Base-by-base conservation (phyloP, 2,329 filamentous ascomycete genomes). In the Pseudopithomyces maydicus region DNA sequence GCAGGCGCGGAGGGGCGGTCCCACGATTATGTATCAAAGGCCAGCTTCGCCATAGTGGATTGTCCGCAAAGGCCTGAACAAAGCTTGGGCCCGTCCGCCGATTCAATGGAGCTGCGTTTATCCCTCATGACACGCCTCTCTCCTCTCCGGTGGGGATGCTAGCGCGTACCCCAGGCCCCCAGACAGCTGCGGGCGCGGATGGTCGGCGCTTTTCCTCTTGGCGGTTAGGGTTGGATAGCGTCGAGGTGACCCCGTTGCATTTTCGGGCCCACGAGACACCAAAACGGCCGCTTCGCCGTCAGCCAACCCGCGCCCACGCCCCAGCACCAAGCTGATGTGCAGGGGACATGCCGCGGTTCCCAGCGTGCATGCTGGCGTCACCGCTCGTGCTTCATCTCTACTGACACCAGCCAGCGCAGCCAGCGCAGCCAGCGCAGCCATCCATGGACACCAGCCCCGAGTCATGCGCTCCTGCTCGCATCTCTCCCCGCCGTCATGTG, bases 111-210 rank as follows among this genome's bases (percentile, higher is more conserved):
- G 61, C 62, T 69, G 57, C 64, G 63, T 59, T 70, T 67, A 70
- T 72, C 64, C 65, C 70, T 72, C 69, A 74, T 70, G 67, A 72
- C 68, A 59, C 47, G 69, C 68, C 67, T 66, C 59, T 56, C 63
- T 66, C 59, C 56, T 61, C 66, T 63, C 64, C 70, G 67, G 69
- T 65, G 66, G 70, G 69, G 68, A 69, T 70, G 38, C 64, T 74
- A 69, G 68, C 65, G 62, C 59, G 54, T 72, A 73, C 71, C 72
- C 72, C 72, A 73, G 70, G 68, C 68, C 70, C 72, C 70, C 72
- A 68, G 46, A 48, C 46, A 71, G 39, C 6, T 29, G 50, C 19
- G 33, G 22, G 19, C 70, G 66, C 71, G 70, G 66, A 69, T 66
- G 59, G 61, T 68, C 64, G 69, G 68, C 68, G 70, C 64, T 64